These are phyloP conservation scores for Pichia cephalocereana DNA, from an alignment of 805 yeast genomes.

Conservation along the genomic window DNA sequence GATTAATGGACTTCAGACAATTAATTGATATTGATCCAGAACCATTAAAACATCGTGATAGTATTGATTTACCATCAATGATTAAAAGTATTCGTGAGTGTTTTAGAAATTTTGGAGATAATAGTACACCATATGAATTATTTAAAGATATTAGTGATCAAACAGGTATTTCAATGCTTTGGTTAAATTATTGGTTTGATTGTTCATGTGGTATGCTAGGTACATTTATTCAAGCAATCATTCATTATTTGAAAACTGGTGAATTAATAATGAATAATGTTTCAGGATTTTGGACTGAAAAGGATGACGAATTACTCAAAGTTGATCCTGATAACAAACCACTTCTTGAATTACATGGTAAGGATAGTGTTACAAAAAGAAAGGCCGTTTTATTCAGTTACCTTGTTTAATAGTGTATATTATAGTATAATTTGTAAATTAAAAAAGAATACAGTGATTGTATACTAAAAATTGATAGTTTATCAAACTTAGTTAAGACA, in stretches of 20 bases:
- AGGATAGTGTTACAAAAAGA: slow-evolving; percentile 24
- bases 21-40: slow-evolving; percentile 21
- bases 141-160: slow-evolving; percentile 22
- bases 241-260: slow-evolving; percentile 22
- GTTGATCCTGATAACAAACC: slow-evolving; percentile 16
- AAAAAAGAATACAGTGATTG: too few relatives aligned
- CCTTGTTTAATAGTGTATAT: background rate
- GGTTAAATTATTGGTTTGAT: slow-evolving; percentile 28
- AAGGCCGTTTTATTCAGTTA: slow-evolving; percentile 21
- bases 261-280: slow-evolving; percentile 20
- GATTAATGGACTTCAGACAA: slow-evolving; percentile 13
- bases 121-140: slow-evolving; percentile 20
- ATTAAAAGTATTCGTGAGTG: slow-evolving; percentile 18
- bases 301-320: slow-evolving; percentile 23
- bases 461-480: too few relatives aligned
- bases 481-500: too few relatives aligned
- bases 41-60: slow-evolving; percentile 20
- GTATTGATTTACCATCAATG: slow-evolving; percentile 15
- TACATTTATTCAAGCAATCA: slow-evolving; percentile 22
- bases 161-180: slow-evolving; percentile 23
- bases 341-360: slow-evolving; percentile 22
- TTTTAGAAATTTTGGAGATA: slow-evolving; percentile 20
- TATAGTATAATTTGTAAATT: background rate
- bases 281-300: slow-evolving; percentile 26
- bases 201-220: slow-evolving; percentile 27